Base-by-base conservation (phyloP, 192 early-diverging fungal species). In the Gonapodya sp. region DNA sequence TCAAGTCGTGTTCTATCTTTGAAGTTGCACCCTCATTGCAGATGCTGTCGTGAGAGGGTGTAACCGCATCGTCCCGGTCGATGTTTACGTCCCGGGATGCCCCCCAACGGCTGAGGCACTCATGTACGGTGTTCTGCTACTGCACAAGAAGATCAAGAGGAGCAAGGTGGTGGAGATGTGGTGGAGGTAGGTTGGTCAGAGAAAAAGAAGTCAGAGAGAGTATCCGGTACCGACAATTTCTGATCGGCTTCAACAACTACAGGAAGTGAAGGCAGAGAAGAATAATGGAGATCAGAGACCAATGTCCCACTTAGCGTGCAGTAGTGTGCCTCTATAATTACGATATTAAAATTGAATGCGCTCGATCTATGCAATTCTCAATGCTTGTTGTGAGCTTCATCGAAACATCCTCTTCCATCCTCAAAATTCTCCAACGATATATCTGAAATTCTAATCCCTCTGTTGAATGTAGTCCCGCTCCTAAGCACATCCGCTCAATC, bases 101-200 rank as follows among this genome's bases (percentile, higher is more conserved):
- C 97, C 97, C 79, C 97, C 97, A 73, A 97, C 96, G n/a, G 96
- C 97, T 36, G 96, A 98, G 86, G 97, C 95, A n/a, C 87, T 97
- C 80, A 82, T 97, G 84, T 98, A 97, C 83, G 97, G 97, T 83
- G 94, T 97, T 80, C 88, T 98, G 83, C 97, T 96, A 88, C 91
- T 98, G 80, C 97, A 98, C 83, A 98, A 98, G 91, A 98, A 98
- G 91, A 97, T 98, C 87, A 90, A 94, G 86, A 91, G 97, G n/a
- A 33, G 18, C 75, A 77, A 30, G 75, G 2, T 8, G 30, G 2
- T 33, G n/a, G 33, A 18, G 2, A 77, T 77, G 75, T 77, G 75
- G 75, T 81, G 34, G 30, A 77, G 75, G 75, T 77, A 33, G 8
- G 75, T 2, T 77, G 31, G 46, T 64, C 24, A 8, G 46, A 64